These are phyloP conservation scores for Crithidia fasciculata DNA, from an alignment of 208 protist genomes.

Conservation along the genomic window DNA sequence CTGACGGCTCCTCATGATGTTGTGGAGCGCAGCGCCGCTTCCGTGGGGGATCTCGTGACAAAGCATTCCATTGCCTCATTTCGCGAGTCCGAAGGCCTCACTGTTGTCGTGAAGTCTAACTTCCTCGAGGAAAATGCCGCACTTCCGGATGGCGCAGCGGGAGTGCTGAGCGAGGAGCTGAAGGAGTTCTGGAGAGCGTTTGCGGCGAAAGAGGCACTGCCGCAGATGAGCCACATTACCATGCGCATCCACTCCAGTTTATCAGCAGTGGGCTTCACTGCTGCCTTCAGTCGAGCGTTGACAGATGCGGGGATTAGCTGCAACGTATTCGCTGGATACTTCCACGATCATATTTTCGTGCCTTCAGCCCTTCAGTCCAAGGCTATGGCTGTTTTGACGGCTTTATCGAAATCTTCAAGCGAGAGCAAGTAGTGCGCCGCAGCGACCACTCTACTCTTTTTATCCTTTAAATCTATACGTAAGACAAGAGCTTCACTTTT, in stretches of 20 bases:
- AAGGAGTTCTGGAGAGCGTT: slow-evolving; percentile 12
- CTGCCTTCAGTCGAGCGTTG: slow-evolving; percentile 43
- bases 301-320: slow-evolving; percentile 49
- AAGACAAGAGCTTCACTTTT: too few species aligned
- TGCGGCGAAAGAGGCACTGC: slow-evolving; percentile 16
- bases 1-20: slow-evolving; percentile 25
- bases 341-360: slow-evolving; percentile 60
- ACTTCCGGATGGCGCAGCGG: neutral
- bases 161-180: slow-evolving; percentile 1
- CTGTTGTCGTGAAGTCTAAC: slow-evolving; percentile 33
- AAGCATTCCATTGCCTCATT: slow-evolving; percentile 31
- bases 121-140: slow-evolving; percentile 17
- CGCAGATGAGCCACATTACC: slow-evolving; percentile 48
- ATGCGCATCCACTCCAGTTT: slow-evolving; percentile 58
- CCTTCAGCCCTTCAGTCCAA: slow-evolving; percentile 13
- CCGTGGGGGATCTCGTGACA: slow-evolving; percentile 10
- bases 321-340: slow-evolving; percentile 54
- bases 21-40: slow-evolving; percentile 8
- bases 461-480: too few species aligned
- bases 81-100: slow-evolving; percentile 37
- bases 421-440: neutral
- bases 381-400: slow-evolving; percentile 28
- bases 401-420: slow-evolving; percentile 5
- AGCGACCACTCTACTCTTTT: neutral
- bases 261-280: slow-evolving; percentile 51